Evolutionary conservation across 139 green algal species (phyloP).

Genomic region (Pycnococcus provasolii): DNA sequence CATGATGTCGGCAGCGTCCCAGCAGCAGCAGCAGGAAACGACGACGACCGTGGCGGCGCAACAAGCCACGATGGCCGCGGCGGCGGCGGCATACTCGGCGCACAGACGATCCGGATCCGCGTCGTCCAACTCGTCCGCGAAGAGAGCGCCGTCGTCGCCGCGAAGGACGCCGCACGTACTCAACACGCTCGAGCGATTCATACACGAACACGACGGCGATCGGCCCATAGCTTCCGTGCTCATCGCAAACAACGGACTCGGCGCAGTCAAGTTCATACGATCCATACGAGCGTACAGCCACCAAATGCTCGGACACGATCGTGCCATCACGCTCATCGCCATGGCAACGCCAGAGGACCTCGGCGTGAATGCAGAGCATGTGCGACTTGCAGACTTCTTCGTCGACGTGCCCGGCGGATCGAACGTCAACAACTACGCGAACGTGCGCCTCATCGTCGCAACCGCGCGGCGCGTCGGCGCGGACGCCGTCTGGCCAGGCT

Average conservation of each 20-base stretch:
- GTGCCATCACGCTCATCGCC: conserved; percentile 67
- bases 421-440: conserved; percentile 99
- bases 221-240: conserved; percentile 57
- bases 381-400: conserved; percentile 93
- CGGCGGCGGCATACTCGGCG: too few species aligned
- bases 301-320: conserved; percentile 35
- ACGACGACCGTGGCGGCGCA: too few species aligned
- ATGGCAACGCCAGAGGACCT: conserved; percentile 97
- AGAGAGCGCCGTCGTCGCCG: too few species aligned
- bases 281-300: conserved; percentile 43
- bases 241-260: conserved; percentile 89
- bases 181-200: too few species aligned
- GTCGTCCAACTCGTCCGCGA: too few species aligned
- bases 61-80: too few species aligned
- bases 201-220: conserved; percentile 6
- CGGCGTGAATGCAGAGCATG: conserved; percentile 74
- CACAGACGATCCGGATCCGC: too few species aligned
- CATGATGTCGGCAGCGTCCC: too few species aligned
- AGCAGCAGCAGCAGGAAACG: too few species aligned
- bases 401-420: conserved; percentile 88
- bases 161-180: too few species aligned
- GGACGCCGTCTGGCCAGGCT: conserved; percentile 92
- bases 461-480: conserved; percentile 38
- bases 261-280: conserved; percentile 94
- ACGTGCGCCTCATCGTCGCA: conserved; percentile 76